A percentile compares a stretch with the other conserved stretches of the same genome.
phyloP scores from a whole-genome alignment of 805 yeast genomes.

The Maudiozyma pseudohumilis region DNA sequence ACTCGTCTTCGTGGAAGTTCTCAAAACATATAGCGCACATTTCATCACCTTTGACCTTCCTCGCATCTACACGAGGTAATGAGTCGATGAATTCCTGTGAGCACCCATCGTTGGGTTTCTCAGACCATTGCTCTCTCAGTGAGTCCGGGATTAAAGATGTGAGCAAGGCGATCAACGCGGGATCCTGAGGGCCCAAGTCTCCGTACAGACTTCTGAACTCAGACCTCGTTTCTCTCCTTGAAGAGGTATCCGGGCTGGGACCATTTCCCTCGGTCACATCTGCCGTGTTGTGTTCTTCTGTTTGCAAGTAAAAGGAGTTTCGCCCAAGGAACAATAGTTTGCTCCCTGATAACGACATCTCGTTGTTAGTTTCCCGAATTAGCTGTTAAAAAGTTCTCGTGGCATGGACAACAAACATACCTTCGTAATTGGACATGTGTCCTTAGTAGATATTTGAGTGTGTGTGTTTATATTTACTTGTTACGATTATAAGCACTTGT shows the following conservation, averaged over 20 bases:
- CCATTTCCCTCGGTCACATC: constrained; percentile 1
- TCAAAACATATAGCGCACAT: constrained; percentile 81
- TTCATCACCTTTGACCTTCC: constrained; percentile 36
- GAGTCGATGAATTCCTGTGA: constrained; percentile 63
- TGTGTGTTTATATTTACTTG: no score
- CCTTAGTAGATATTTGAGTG: no score
- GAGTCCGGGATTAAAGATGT: constrained; percentile 16
- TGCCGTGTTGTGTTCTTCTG: constrained; percentile 23
- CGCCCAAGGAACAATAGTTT: no score
- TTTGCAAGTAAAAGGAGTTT: no score
- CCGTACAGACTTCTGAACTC: constrained; percentile 16
- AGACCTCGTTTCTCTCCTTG: constrained; percentile 18
- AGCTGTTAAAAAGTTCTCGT: no score
- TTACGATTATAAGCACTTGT: no score
- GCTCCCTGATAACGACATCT: no score
- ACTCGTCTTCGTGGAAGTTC: constrained; percentile 57
- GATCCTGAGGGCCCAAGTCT: constrained; percentile 11
- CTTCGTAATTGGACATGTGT: constrained; percentile 31
- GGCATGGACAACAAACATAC: constrained; percentile 19
- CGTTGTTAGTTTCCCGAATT: constrained; percentile 6
- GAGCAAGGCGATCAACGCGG: constrained; percentile 8
- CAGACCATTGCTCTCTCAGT: constrained; percentile 23
- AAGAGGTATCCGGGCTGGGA: constrained; percentile 6
- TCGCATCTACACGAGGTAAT: constrained; percentile 56
- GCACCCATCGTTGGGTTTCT: constrained; percentile 40